Evolutionary conservation across 352 stramenopile genomes (phyloP).

Genomic region (Pythium monospermum): DNA sequence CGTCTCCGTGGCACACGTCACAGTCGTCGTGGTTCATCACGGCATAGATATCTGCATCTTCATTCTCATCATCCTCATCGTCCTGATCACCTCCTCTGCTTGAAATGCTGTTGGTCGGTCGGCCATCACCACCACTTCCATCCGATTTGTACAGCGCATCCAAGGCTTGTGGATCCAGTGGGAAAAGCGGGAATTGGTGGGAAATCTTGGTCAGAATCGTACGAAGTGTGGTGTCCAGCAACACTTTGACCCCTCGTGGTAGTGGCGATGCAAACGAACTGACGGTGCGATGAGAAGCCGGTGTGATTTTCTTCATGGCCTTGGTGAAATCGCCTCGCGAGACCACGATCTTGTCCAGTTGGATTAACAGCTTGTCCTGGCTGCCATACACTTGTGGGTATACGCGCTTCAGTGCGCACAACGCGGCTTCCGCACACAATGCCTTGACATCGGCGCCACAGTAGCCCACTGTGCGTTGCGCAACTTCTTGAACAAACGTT

Average conservation of each 20-base stretch:
- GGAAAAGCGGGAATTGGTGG: conserved; percentile 59
- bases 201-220: conserved; percentile 40
- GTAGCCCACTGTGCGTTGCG: conserved; percentile 83
- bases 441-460: conserved; percentile 91
- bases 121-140: neutral
- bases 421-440: conserved; percentile 83
- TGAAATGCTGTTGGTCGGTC: too few relatives aligned
- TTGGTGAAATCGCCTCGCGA: conserved; percentile 64
- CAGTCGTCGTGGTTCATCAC: conserved; percentile 58
- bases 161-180: conserved; percentile 39
- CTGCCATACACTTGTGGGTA: conserved; percentile 87
- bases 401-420: conserved; percentile 82
- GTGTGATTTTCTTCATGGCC: conserved; percentile 77
- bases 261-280: conserved; percentile 74
- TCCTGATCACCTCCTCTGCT: too few relatives aligned
- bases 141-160: conserved; percentile 26
- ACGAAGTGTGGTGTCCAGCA: conserved; percentile 35
- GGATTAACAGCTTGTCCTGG: conserved; percentile 72
- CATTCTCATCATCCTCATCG: conserved; percentile 36
- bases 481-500: conserved; percentile 67
- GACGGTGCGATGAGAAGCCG: conserved; percentile 64
- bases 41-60: conserved; percentile 69
- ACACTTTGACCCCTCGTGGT: conserved; percentile 44
- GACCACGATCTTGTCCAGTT: conserved; percentile 67
- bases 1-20: conserved; percentile 61